Conservation (phyloP, 2,329 filamentous ascomycete genomes). For the Fragosphaeria purpurea region DNA sequence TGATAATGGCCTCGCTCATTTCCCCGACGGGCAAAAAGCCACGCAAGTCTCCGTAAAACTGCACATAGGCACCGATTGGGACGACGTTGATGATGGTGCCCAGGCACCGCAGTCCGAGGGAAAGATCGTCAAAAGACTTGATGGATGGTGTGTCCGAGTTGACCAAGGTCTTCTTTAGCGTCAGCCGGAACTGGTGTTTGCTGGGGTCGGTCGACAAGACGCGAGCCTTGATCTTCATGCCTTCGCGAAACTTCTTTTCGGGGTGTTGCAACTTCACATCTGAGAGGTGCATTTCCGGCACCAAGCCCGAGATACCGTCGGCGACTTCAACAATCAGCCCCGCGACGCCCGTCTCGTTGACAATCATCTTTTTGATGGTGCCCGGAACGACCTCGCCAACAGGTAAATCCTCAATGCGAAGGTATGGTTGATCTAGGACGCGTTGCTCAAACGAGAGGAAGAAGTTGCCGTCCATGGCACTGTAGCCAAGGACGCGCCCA, state of each 20-base stretch:
- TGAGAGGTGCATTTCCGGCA: constrained; percentile 78
- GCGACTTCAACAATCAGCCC: constrained; percentile 76
- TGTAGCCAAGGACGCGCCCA: constrained; percentile 78
- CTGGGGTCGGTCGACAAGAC: constrained; percentile 70
- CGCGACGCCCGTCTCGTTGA: constrained; percentile 66
- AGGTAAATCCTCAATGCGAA: constrained; percentile 83
- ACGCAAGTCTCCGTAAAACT: constrained; percentile 77
- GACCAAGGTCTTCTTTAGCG: constrained; percentile 87
- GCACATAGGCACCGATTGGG: constrained; percentile 71
- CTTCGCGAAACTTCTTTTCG: constrained; percentile 91
- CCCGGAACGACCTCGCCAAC: constrained; percentile 73
- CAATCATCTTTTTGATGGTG: constrained; percentile 72
- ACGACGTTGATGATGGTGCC: constrained; percentile 82
- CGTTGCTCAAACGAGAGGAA: constrained; percentile 74
- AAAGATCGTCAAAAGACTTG: constrained; percentile 64
- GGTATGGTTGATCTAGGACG: constrained; percentile 76
- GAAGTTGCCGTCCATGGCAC: constrained; percentile 74
- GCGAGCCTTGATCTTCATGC: constrained; percentile 71
- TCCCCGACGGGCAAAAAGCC: constrained; percentile 89
- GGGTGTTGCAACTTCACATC: constrained; percentile 83
- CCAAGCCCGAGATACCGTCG: constrained; percentile 80
- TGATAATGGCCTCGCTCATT: constrained; percentile 96
- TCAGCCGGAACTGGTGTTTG: constrained; percentile 73
- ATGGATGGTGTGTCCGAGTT: constrained; percentile 79
- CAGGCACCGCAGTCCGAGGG: constrained; percentile 65